These are phyloP conservation scores for Teunomyces lycoperdinae DNA, from an alignment of 805 yeast genomes.

Conservation along the genomic window DNA sequence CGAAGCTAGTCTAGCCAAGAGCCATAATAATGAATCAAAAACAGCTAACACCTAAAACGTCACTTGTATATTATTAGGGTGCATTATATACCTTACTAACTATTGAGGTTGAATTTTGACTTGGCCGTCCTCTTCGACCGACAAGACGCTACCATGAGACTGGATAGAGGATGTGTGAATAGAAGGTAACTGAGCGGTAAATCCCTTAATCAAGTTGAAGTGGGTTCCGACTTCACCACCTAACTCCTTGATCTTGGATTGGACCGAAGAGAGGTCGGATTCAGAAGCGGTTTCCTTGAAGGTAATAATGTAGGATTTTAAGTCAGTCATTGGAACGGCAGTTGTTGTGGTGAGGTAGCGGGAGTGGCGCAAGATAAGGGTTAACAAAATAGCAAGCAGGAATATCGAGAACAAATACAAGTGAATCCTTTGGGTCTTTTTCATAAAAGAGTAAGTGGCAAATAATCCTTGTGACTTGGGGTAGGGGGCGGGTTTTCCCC, in stretches of 20 bases:
- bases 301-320: conserved; percentile 42
- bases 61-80: background rate
- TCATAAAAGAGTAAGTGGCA: conserved; percentile 3
- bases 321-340: conserved; percentile 21
- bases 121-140: conserved; percentile 66
- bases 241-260: conserved; percentile 45
- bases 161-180: conserved; percentile 47
- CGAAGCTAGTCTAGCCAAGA: no score
- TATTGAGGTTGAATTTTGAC: conserved; percentile 43
- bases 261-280: conserved; percentile 40
- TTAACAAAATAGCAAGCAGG: conserved; percentile 6
- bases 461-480: background rate
- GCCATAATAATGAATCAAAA: background rate
- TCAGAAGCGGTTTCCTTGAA: conserved; percentile 45
- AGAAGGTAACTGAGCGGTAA: conserved; percentile 56
- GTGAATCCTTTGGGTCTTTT: conserved; percentile 3
- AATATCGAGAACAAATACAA: conserved; percentile 5
- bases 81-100: background rate
- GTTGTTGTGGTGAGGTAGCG: background rate
- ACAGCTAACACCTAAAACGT: background rate
- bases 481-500: background rate
- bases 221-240: conserved; percentile 66
- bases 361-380: background rate
- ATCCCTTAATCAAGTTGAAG: conserved; percentile 65
- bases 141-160: conserved; percentile 50